Base-by-base conservation (phyloP, 163 green algal genomes). In the Picocystis sp. region DNA sequence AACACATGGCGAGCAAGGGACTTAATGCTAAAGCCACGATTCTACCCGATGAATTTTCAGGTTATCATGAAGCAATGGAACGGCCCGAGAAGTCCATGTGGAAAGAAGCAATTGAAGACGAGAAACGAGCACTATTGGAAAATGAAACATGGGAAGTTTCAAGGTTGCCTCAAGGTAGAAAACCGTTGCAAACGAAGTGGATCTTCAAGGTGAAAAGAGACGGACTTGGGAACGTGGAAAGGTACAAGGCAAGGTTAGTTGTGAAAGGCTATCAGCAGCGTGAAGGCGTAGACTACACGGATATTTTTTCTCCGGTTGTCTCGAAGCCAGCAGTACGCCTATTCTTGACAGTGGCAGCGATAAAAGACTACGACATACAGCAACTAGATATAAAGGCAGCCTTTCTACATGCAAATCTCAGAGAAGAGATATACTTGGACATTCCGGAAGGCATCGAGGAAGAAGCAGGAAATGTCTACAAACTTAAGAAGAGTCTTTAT, bases 161-260 rank as follows among this genome's bases (percentile, higher is more conserved):
- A 22, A 2, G 56, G 15, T 3, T 53, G 1, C 65, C 68, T 25
- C 13, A 47, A 1, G 57, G 65, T 13, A 51, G 55, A 6, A 70
- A 57, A 22, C 14, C 56, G n/a, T 60, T 79, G 1, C 62, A 64
- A 35, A 24, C 53, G 12, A 76, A 75, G 56, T 76, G 66, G 63
- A 63, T 78, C 0, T 69, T 59, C 46, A 81, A 73, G 55, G 24
- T 73, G 22, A 81, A 78, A 64, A 45, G 60, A 1, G 61, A 73
- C 47, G 35, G 44, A 0, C n/a, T 56, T 2, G 73, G 73, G 42
- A 68, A 67, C 41, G 50, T 78, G 12, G 66, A 77, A 55, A 43
- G 65, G 6, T 75, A 65, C 57, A 77, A 79, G 52, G 72, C 65
- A 0, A 55, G 74, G 1, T 45, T 72, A 9, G 64, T 72, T 2